phyloP scores from a whole-genome alignment of 129 eudicot genomes.

The Pulicaria dysenterica region DNA sequence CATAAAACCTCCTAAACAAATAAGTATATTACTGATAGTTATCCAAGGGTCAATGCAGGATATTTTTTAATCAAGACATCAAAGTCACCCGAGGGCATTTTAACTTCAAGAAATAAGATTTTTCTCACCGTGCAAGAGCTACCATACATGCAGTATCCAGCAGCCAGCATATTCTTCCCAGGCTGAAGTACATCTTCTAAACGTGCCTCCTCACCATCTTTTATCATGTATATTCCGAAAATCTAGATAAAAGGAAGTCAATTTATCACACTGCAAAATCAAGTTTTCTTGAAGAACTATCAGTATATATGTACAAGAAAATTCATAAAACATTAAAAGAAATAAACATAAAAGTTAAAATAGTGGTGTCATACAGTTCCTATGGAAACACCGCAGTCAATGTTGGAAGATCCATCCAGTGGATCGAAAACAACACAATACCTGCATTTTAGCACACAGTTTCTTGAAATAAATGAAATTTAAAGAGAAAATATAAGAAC shows the following conservation, averaged over 20 bases:
- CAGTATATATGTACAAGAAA: neutral
- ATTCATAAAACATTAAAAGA: neutral
- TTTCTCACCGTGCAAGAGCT: conserved; percentile 92
- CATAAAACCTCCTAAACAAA: neutral
- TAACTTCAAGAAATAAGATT: conserved; percentile 1
- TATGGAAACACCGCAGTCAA: conserved; percentile 96
- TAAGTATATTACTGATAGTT: neutral
- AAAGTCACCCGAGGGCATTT: neutral
- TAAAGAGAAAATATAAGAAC: neutral
- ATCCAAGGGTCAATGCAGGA: too few relatives aligned
- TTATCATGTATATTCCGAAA: conserved; percentile 84
- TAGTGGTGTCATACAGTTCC: conserved; percentile 70
- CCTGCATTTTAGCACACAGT: conserved; percentile 43
- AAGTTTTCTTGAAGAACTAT: conserved; percentile 19
- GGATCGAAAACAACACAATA: conserved; percentile 96
- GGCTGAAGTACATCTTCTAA: conserved; percentile 86
- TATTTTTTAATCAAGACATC: too few relatives aligned
- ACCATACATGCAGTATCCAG: conserved; percentile 99
- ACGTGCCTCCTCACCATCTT: conserved; percentile 59
- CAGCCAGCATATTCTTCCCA: conserved; percentile 90
- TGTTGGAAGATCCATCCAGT: conserved; percentile 97
- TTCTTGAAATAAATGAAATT: neutral
- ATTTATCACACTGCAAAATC: conserved; percentile 29
- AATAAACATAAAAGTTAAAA: neutral
- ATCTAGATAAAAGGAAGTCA: conserved; percentile 56